Base-by-base conservation (phyloP, 2,329 filamentous ascomycete species). In the Cercospora sp. region DNA sequence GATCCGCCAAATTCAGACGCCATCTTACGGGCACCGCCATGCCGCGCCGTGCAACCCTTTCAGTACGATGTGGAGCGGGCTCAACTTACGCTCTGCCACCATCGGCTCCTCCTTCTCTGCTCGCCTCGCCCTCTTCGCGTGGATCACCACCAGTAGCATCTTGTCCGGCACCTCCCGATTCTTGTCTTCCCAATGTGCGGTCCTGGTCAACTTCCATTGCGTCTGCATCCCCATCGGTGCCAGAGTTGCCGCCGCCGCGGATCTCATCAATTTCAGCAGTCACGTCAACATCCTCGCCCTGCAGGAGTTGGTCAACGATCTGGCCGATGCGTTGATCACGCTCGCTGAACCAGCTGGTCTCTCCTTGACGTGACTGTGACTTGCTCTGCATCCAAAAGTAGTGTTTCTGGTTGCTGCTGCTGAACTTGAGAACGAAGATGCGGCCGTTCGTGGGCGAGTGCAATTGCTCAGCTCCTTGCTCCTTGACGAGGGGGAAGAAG, bases 61-160 rank as follows among this genome's bases (percentile, higher is more conserved):
- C 21, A 55, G 12, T 24, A 34, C 26, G 5, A 18, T 43, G 9
- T 10, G 49, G 30, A 16, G 49, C 49, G 57, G 28, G 53, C 51
- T 58, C 34, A 62, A 99, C 96, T 94, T 98, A 99, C 95, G 94
- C 95, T 97, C 95, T 89, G 83, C 92, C 96, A 78, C 96, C 95
- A 82, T 98, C 95, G 75, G 93, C 93, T 79, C 96, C 95, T 69
- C 94, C 95, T 81, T 97, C 93, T 83, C 96, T 87, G 72, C 94
- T 89, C 74, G 88, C 89, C 80, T 93, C 89, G 67, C 95, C 95
- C 81, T 98, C 95, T 80, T 96, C 90, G 81, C 94, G 88, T 74
- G 97, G 84, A 79, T 99, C 94, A 71, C 94, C 94, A 66, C 94
- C 94, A 2, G 94, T 97, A 63, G 94, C 94, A 80, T 87, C 93